Evolutionary conservation across 2,329 filamentous ascomycete genomes (phyloP).

Genomic region (Phymatotrichopsis omnivora): DNA sequence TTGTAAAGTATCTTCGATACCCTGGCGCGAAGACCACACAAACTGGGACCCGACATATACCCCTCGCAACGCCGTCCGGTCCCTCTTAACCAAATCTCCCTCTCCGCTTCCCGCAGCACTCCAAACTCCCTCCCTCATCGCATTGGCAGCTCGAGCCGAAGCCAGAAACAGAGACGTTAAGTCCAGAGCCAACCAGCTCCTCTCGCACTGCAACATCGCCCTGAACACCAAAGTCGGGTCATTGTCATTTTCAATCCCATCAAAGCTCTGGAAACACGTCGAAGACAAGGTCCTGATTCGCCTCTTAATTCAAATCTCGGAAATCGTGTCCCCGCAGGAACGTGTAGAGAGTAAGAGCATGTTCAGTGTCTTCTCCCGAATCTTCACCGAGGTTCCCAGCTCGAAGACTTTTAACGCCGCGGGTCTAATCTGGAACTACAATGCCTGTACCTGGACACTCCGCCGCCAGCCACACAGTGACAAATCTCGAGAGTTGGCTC

Average conservation of each 20-base stretch:
- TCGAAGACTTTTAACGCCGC: constrained; percentile 10
- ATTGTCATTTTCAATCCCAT: constrained; percentile 10
- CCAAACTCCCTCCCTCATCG: constrained; percentile 52
- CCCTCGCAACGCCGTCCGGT: constrained; percentile 66
- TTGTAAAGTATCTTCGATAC: constrained; percentile 55
- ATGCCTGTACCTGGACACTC: constrained; percentile 40
- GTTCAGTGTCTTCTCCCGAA: constrained; percentile 34
- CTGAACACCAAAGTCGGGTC: constrained; percentile 30
- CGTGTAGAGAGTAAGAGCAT: constrained; percentile 13
- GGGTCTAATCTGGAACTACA: constrained; percentile 30
- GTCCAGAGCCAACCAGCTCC: constrained; percentile 45
- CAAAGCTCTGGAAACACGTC: constrained; percentile 1
- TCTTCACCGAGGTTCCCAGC: constrained; percentile 1
- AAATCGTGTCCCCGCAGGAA: constrained; percentile 8
- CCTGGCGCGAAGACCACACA: constrained; percentile 77
- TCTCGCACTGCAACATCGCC: constrained; percentile 42
- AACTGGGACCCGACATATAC: constrained; percentile 72
- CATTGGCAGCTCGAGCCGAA: constrained; percentile 47
- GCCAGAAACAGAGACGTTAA: constrained; percentile 40
- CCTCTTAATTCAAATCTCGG: constrained; percentile 8
- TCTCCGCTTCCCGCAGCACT: constrained; percentile 59
- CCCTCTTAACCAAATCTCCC: constrained; percentile 45
- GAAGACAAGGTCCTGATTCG: constrained; percentile 1
- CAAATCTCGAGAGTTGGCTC: background rate
- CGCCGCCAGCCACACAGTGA: constrained; percentile 27